Percentiles rank a stretch among this genome's conserved stretches.
phyloP scores from a whole-genome alignment of 768 basidiomycete species.

The Gymnopilus junonius region DNA sequence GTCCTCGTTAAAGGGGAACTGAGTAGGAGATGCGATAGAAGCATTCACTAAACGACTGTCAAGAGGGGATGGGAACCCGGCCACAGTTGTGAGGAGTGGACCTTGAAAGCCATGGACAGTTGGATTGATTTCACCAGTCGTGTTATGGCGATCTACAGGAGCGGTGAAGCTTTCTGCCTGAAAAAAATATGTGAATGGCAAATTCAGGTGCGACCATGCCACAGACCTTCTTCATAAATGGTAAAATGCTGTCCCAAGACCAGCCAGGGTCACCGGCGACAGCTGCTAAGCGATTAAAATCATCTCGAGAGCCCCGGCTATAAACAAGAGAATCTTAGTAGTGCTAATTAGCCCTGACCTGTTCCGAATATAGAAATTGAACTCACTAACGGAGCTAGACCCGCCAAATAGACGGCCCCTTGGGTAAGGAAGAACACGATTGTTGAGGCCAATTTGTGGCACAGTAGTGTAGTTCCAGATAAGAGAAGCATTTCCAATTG shows the following conservation, averaged over 20 bases:
- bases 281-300: conserved; percentile 55
- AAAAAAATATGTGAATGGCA: not conserved
- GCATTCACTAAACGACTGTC: too few relatives aligned
- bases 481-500: conserved; percentile 10
- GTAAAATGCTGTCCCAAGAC: conserved; percentile 30
- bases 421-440: conserved; percentile 32
- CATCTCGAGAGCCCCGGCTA: conserved; percentile 38
- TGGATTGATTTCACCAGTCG: too few relatives aligned
- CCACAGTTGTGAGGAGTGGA: too few relatives aligned
- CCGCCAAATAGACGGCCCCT: conserved; percentile 40
- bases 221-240: conserved; percentile 1
- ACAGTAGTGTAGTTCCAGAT: conserved; percentile 34
- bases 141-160: too few relatives aligned
- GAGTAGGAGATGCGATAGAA: too few relatives aligned
- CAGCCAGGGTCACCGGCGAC: conserved; percentile 4
- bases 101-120: too few relatives aligned
- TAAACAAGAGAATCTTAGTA: conserved; percentile 29
- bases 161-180: conserved; percentile 13
- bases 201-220: not conserved
- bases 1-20: too few relatives aligned
- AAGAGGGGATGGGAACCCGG: too few relatives aligned
- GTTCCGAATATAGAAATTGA: not conserved
- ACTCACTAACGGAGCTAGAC: conserved; percentile 21
- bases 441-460: conserved; percentile 30
- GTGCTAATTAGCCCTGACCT: not conserved